A percentile compares a stretch with the other conserved stretches of the same genome.
Evolutionary conservation across 164 flowering plant genomes (phyloP).

Genomic region (Pachysandra terminalis): DNA sequence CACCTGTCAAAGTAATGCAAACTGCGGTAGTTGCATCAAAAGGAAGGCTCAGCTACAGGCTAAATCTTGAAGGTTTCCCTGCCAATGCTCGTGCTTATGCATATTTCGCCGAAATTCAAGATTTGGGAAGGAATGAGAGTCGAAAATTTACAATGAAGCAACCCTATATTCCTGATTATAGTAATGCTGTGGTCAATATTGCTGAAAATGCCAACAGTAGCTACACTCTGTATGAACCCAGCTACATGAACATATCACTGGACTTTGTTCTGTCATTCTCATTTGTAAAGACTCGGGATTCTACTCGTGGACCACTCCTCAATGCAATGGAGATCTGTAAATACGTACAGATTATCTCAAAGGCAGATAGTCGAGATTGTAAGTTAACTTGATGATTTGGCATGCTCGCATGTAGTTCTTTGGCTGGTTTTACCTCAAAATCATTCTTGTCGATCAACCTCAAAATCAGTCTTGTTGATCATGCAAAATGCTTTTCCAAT

Average conservation of each 20-base stretch:
- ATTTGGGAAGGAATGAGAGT: constrained; percentile 60
- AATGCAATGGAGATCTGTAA: constrained; percentile 86
- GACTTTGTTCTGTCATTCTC: constrained; percentile 74
- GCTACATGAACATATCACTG: constrained; percentile 79
- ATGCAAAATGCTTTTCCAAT: neutral
- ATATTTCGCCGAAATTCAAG: constrained; percentile 89
- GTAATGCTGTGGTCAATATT: constrained; percentile 80
- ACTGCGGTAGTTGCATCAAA: constrained; percentile 86
- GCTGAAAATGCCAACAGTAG: constrained; percentile 90
- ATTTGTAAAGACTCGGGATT: constrained; percentile 75
- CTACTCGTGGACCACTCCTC: constrained; percentile 82
- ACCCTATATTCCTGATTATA: constrained; percentile 66
- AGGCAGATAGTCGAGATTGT: constrained; percentile 69
- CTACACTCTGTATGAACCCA: constrained; percentile 85
- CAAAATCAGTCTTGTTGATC: neutral
- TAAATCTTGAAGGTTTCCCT: constrained; percentile 88
- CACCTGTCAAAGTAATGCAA: constrained; percentile 97
- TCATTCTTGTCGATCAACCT: neutral
- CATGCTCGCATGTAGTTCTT: neutral
- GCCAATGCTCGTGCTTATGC: constrained; percentile 93
- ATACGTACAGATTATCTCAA: constrained; percentile 62
- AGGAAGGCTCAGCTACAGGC: constrained; percentile 69
- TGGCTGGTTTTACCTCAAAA: neutral
- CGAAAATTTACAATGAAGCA: constrained; percentile 69
- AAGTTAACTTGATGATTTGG: constrained; percentile 20